Conservation (phyloP, 306 rosid species). For the Malus orientalis region DNA sequence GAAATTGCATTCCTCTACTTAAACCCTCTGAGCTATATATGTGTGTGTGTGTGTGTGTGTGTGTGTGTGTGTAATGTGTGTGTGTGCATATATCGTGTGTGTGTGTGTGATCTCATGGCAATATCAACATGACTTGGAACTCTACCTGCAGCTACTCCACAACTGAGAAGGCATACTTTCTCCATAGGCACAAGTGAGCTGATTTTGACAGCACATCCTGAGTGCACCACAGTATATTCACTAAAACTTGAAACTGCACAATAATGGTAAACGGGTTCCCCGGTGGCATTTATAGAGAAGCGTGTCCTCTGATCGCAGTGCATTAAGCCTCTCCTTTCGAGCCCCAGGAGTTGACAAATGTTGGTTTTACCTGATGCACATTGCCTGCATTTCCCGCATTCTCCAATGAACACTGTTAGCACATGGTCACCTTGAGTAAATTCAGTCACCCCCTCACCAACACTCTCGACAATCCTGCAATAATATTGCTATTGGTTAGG, state of each 20-base stretch:
- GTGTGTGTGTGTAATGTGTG: too few relatives aligned
- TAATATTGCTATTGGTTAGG: not conserved
- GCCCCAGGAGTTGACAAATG: constrained; percentile 69
- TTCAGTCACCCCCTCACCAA: constrained; percentile 76
- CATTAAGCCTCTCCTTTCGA: constrained; percentile 87
- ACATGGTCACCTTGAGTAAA: constrained; percentile 81
- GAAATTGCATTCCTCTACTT: not conserved
- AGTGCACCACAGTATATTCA: constrained; percentile 81
- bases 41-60: too few relatives aligned
- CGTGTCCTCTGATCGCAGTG: constrained; percentile 91
- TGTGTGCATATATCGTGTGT: not conserved
- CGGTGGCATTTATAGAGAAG: constrained; percentile 50
- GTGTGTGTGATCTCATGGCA: not conserved
- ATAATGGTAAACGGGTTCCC: constrained; percentile 79
- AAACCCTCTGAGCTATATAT: not conserved
- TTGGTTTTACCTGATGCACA: constrained; percentile 84
- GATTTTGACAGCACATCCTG: constrained; percentile 93
- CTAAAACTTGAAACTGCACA: constrained; percentile 98
- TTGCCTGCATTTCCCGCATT: constrained; percentile 62
- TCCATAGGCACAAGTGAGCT: constrained; percentile 61
- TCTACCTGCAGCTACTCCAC: constrained; percentile 96
- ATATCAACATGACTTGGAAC: not conserved
- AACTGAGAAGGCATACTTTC: constrained; percentile 80
- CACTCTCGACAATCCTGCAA: constrained; percentile 91
- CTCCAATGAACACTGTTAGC: constrained; percentile 87